These are phyloP conservation scores for Poa annua DNA, from an alignment of 176 grass and related monocot genomes.

Conservation along the genomic window DNA sequence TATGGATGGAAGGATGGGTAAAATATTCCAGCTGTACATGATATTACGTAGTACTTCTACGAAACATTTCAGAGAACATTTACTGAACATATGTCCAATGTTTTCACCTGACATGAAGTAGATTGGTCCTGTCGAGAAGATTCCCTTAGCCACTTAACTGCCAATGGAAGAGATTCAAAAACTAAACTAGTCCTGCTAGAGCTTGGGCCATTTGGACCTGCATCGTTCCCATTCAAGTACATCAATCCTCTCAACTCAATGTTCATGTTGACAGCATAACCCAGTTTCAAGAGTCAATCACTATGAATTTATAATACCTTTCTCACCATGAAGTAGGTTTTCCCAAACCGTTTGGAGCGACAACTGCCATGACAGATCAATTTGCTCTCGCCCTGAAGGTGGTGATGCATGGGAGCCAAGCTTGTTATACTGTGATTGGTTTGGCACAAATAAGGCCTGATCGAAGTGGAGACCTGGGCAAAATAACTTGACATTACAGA, in stretches of 20 bases:
- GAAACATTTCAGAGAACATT: slow-evolving; percentile 38
- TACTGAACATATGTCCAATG: slow-evolving; percentile 3
- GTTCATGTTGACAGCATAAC: slow-evolving; percentile 29
- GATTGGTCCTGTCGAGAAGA: slow-evolving; percentile 58
- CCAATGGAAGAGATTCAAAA: slow-evolving; percentile 76
- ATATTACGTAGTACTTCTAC: slow-evolving; percentile 4
- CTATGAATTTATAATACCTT: slow-evolving; percentile 57
- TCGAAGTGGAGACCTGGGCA: slow-evolving; percentile 75
- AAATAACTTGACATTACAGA: slow-evolving; percentile 29
- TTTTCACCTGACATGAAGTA: slow-evolving; percentile 67
- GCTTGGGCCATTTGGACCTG: slow-evolving; percentile 56
- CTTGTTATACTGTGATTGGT: slow-evolving; percentile 85
- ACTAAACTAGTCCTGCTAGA: slow-evolving; percentile 54
- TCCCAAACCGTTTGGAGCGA: slow-evolving; percentile 85
- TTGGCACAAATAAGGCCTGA: slow-evolving; percentile 88
- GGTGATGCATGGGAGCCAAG: slow-evolving; percentile 69
- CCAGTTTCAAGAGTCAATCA: slow-evolving; percentile 7
- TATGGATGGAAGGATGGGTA: neutral
- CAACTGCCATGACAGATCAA: slow-evolving; percentile 91
- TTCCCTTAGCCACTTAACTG: slow-evolving; percentile 89
- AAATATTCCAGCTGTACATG: slow-evolving; percentile 12
- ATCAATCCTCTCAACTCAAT: slow-evolving; percentile 46
- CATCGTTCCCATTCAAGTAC: slow-evolving; percentile 22
- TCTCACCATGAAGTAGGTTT: slow-evolving; percentile 53
- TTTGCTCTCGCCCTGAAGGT: slow-evolving; percentile 68